Base-by-base conservation (phyloP, 257 asterid species). In the Penstemon barbatus region DNA sequence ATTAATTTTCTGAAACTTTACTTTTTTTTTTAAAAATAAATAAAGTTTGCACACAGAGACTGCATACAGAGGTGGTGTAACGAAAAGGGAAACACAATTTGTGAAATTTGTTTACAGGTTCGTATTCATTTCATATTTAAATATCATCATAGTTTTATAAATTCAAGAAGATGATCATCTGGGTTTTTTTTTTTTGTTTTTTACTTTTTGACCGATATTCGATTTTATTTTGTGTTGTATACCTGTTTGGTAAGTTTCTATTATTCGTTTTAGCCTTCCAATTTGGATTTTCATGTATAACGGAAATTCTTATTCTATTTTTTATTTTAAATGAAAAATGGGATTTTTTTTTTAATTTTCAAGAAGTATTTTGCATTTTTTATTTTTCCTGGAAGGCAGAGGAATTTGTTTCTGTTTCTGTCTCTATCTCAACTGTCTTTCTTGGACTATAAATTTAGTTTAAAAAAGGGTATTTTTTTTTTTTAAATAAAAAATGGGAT, bases 61-160 rank as follows among this genome's bases (percentile, higher is more conserved):
- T 92, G 98, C 81, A 82, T 92, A 57, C 96, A 88, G 91, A 90
- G 91, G 80, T 92, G 98, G 98, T 92, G 98, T 72, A 58, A 86
- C 58, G 97, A 90, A 79, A 92, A 92, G 72, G 96, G 98, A 49
- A 84, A 90, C 70, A 85, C 91, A 40, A 75, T 72, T 38, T 92
- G 98, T 71, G 98, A 92, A 84, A 80, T 92, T 80, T 92, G 98
- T 74, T 84, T 88, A 50, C 94, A 92, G 97, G 97, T 87, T 4
- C 8, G 7, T 8, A 11, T 12, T 8, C 46, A 1, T 60, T 53
- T 60, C 4, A 9, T 59, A 13, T 51, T 63, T 44, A 15, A 15
- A 15, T 15, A 65, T 68, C 25, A 66, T 66, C 55, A 63, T 68
- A 41, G 8, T 51, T 12, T 38, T 8, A 42, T 8, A 40, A 50